Base-by-base conservation (phyloP, 768 basidiomycete species). In the Lentinus brumalis region DNA sequence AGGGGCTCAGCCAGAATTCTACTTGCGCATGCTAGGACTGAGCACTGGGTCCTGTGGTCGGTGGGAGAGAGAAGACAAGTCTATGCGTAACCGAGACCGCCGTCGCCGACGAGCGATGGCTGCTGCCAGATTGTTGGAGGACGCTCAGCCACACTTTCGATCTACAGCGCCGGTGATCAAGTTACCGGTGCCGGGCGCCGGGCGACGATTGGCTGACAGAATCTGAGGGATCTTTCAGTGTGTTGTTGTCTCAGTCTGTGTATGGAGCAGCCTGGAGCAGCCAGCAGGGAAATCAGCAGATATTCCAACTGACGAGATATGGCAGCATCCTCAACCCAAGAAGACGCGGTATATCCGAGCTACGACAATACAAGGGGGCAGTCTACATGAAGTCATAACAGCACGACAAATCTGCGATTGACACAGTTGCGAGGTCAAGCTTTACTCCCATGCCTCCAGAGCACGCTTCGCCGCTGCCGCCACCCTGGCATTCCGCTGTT, bases 381-480 rank as follows among this genome's bases (percentile, higher is more conserved):
- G 16, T 21, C 32, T 14, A 49, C 5, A 42, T 56, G n/a, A 39
- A 40, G 16, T 14, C 38, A 30, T 35, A 5, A 30, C 38, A 29
- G 35, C 35, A 11, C 35, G 21, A 26, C 21, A 26, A 26, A 26
- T 26, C 21, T 26, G 21, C 21, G 21, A 26, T 26, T 26, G 21
- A 26, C 21, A 26, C 21, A 26, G 21, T 26, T 26, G 21, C 21
- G 21, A 2, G 21, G 21, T 26, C 21, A 26, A 9, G 10, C 18
- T 30, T 45, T 39, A 60, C 30, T 42, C 69, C 80, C 79, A 81
- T 56, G 74, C 59, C 59, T 81, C 79, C 65, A 81, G 67, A 31
- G 76, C 75, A 64, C 67, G 76, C 69, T 73, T 77, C 53, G 80
- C 81, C 42, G 80, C 75, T 26, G 70, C 65, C 26, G 72, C 72